Evolutionary conservation across 2,329 filamentous ascomycete species (phyloP).

Genomic region (Aureobasidium melanogenum): DNA sequence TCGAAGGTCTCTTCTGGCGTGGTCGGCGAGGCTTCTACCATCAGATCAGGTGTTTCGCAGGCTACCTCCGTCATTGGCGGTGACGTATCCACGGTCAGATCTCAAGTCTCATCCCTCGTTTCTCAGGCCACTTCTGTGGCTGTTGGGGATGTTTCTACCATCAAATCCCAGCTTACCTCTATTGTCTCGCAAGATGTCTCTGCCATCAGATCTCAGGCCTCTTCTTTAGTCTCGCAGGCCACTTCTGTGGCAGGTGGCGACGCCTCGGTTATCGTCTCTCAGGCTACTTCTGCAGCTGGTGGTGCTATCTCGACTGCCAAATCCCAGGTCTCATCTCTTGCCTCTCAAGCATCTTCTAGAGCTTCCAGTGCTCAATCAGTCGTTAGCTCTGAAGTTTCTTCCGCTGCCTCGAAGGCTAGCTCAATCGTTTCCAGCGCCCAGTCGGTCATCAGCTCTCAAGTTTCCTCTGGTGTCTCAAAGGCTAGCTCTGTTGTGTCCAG

Average conservation of each 20-base stretch:
- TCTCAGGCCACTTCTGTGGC: background rate
- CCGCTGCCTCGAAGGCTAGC: background rate
- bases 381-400: background rate
- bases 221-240: background rate
- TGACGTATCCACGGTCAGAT: background rate
- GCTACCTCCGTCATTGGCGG: background rate
- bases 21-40: background rate
- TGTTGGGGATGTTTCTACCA: background rate
- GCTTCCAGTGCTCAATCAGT: background rate
- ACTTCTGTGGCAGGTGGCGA: background rate
- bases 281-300: background rate
- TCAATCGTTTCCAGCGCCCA: background rate
- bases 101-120: background rate
- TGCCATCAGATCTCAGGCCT: background rate
- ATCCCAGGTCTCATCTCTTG: background rate
- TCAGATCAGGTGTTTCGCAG: background rate
- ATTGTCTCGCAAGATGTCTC: background rate
- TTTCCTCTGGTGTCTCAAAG: background rate
- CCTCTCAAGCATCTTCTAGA: background rate
- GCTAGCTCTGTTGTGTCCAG: background rate
- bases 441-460: background rate
- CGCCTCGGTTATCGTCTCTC: background rate
- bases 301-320: background rate
- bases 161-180: background rate
- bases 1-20: background rate